Evolutionary conservation across 345 rosid species (phyloP).

Genomic region (Kandelia obovata): DNA sequence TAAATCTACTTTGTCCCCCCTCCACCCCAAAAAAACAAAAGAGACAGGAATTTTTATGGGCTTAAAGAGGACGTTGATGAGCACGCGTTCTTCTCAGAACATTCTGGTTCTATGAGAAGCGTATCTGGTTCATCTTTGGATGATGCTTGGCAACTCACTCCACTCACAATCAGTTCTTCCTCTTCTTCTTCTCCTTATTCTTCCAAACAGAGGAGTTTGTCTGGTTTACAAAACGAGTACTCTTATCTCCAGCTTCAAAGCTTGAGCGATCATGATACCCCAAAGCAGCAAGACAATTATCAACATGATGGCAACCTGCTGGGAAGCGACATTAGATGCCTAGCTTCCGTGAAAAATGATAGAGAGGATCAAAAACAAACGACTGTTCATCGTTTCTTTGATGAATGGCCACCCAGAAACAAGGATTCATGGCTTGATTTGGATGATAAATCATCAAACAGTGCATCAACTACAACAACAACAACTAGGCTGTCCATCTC

Average conservation of each 20-base stretch:
- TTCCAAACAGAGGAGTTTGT: conserved; percentile 42
- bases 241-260: conserved; percentile 60
- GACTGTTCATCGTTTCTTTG: conserved; percentile 80
- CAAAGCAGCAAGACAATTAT: conserved; percentile 33
- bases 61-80: conserved; percentile 55
- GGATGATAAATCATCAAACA: conserved; percentile 56
- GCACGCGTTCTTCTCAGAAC: conserved; percentile 68
- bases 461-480: conserved; percentile 42
- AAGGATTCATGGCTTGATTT: conserved; percentile 57
- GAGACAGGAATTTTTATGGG: conserved; percentile 50
- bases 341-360: conserved; percentile 36
- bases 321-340: conserved; percentile 37
- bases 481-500: conserved; percentile 63
- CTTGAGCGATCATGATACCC: conserved; percentile 18
- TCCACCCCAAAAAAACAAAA: conserved; percentile 17
- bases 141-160: conserved; percentile 64
- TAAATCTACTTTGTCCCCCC: neutral
- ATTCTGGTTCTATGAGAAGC: conserved; percentile 54
- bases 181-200: conserved; percentile 34
- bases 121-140: conserved; percentile 56
- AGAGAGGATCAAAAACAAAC: conserved; percentile 52
- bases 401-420: conserved; percentile 72
- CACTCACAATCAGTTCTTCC: conserved; percentile 55
- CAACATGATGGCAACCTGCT: conserved; percentile 28
- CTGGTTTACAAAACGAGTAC: conserved; percentile 42